A percentile compares a stretch with the other conserved stretches of the same genome.
phyloP scores from a whole-genome alignment of 106 monocot species.

The Amphibolis antarctica region DNA sequence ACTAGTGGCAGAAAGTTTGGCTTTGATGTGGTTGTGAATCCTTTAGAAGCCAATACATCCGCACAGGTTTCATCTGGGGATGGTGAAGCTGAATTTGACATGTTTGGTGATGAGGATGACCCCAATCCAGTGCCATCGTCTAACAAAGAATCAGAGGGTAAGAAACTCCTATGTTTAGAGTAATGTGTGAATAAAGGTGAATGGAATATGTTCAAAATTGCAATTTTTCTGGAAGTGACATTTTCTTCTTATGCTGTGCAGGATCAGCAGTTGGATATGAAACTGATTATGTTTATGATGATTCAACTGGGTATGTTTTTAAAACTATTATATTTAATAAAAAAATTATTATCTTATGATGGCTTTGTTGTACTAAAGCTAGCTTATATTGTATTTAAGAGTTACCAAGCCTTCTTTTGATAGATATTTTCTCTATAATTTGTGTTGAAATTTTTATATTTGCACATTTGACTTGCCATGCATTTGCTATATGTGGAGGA shows the following conservation, averaged over 20 bases:
- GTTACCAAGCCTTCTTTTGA: too few species aligned
- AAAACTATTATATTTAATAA: too few species aligned
- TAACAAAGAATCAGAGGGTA: conserved; percentile 25
- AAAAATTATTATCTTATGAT: too few species aligned
- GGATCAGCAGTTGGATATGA: conserved; percentile 28
- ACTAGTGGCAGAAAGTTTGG: conserved; percentile 12
- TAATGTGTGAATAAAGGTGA: neutral
- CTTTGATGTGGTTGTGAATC: conserved; percentile 16
- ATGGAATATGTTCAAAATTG: neutral
- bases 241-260: conserved; percentile 9
- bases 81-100: conserved; percentile 51
- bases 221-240: neutral
- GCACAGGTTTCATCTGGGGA: conserved; percentile 24
- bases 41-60: conserved; percentile 20
- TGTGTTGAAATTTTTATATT: too few species aligned
- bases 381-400: too few species aligned
- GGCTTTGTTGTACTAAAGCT: too few species aligned
- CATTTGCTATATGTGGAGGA: too few species aligned
- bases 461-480: too few species aligned
- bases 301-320: conserved; percentile 57
- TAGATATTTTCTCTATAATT: too few species aligned
- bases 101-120: conserved; percentile 84
- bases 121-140: conserved; percentile 14
- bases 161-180: neutral
- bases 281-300: conserved; percentile 74